Base-by-base conservation (phyloP, 2,329 filamentous ascomycete species). In the Didymella sp. region DNA sequence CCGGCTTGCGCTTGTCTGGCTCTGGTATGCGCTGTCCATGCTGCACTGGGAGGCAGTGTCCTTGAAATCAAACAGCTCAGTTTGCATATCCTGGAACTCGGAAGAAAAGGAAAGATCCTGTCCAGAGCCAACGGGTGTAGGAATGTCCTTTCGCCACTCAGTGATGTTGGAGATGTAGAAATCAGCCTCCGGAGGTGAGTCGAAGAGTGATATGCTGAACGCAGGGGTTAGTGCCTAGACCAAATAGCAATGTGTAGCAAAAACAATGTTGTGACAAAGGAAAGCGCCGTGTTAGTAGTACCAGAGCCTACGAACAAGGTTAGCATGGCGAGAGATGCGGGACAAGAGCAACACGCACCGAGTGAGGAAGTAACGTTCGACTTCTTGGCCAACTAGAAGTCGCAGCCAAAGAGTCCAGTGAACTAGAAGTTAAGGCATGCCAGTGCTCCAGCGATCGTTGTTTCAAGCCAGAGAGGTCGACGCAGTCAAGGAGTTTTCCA, bases 1-100 rank as follows among this genome's bases (percentile, higher is more conserved):
- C 67, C 68, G 69, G 69, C 66, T 72, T 66, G 73, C 68, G 61
- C 75, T 72, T 54, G 65, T 70, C 64, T 76, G 74, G 64, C 75
- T 77, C 51, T 76, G 72, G 57, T 78, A 77, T 56, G 74, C 70
- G 64, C 75, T 77, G 66, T 78, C 76, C 76, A 78, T 77, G 67
- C 74, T 76, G 68, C 72, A 76, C 59, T 74, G 74, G 60, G 75
- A 77, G 53, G 67, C 68, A 57, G 70, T 73, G 50, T 76, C 73
- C 68, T 76, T 76, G 38, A 66, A 62, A 50, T 75, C 71, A 58
- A 71, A 72, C 50, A 66, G 58, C 35, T 77, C 74, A 60, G 68
- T 66, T 60, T 66, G 67, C 69, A 76, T 73, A 50, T 74, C 73
- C 64, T 68, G 68, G 59, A 72, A 63, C 6, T 74, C 71, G 61